Evolutionary conservation across 2,329 filamentous ascomycete species (phyloP).

Genomic region (Cladophialophora immunda): DNA sequence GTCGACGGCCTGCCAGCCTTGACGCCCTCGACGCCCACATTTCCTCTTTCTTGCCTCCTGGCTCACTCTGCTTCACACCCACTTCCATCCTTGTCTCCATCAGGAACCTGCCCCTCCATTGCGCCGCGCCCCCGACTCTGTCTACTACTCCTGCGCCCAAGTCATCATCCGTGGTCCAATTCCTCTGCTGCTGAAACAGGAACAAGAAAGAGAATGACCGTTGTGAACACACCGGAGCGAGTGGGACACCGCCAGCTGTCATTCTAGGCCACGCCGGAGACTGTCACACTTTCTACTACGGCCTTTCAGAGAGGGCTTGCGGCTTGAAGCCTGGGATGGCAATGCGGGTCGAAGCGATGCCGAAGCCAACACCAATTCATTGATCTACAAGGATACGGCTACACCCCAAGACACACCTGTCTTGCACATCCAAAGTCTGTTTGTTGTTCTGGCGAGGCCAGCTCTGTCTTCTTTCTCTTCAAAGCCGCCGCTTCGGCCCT

Average conservation of each 20-base stretch:
- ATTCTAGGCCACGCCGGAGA: neutral
- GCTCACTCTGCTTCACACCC: conserved; percentile 21
- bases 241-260: conserved; percentile 28
- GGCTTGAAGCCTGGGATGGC: conserved; percentile 12
- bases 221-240: neutral
- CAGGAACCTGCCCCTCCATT: conserved; percentile 19
- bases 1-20: conserved; percentile 15
- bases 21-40: conserved; percentile 24
- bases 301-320: conserved; percentile 10
- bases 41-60: conserved; percentile 29
- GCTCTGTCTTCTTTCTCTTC: neutral
- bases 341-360: conserved; percentile 36
- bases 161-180: conserved; percentile 14
- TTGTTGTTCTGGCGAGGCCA: conserved; percentile 14
- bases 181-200: conserved; percentile 18
- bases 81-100: conserved; percentile 10
- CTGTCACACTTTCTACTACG: conserved; percentile 8
- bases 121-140: neutral
- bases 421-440: conserved; percentile 5
- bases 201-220: conserved; percentile 3
- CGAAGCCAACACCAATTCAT: conserved; percentile 22
- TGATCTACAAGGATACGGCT: conserved; percentile 26
- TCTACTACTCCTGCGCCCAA: conserved; percentile 1
- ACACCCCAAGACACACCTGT: neutral
- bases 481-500: conserved; percentile 2